phyloP scores from a whole-genome alignment of 805 yeast genomes.

The Cyberlindnera mississippiensis region DNA sequence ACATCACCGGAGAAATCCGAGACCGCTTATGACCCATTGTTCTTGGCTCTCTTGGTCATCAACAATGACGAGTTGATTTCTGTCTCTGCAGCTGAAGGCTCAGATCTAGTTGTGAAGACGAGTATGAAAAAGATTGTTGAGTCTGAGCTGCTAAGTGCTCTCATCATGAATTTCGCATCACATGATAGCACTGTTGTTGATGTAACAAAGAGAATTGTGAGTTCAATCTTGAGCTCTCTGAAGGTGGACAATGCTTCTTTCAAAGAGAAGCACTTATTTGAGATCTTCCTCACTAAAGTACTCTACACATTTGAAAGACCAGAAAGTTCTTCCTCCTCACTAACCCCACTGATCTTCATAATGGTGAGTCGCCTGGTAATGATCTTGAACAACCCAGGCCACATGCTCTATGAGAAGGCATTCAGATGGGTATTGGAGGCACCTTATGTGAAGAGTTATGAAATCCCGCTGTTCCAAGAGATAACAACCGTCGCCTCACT shows the following conservation, averaged over 20 bases:
- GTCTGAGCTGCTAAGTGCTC: conserved; percentile 48
- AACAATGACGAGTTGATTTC: conserved; percentile 62
- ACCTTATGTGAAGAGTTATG: conserved; percentile 36
- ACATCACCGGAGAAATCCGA: conserved; percentile 23
- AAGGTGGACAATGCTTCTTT: conserved; percentile 39
- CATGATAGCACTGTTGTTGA: conserved; percentile 25
- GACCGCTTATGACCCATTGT: conserved; percentile 63
- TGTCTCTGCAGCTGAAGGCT: conserved; percentile 29
- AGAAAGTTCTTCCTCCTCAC: conserved; percentile 13
- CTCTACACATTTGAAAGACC: conserved; percentile 30
- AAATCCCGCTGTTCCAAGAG: conserved; percentile 40
- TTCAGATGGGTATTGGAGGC: conserved; percentile 56
- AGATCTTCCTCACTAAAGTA: conserved; percentile 45
- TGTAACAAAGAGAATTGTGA: conserved; percentile 42
- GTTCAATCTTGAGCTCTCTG: conserved; percentile 41
- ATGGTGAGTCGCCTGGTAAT: conserved; percentile 53
- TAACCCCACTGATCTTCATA: conserved; percentile 50
- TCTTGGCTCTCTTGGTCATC: conserved; percentile 55
- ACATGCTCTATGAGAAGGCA: conserved; percentile 66
- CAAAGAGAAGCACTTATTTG: conserved; percentile 54
- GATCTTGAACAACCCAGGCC: conserved; percentile 65
- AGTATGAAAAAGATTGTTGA: conserved; percentile 57
- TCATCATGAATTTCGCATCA: conserved; percentile 44
- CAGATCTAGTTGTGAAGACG: conserved; percentile 31
- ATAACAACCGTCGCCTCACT: conserved; percentile 26